Conservation (phyloP, 441 rosid species). For the Eutrema salsugineum region DNA sequence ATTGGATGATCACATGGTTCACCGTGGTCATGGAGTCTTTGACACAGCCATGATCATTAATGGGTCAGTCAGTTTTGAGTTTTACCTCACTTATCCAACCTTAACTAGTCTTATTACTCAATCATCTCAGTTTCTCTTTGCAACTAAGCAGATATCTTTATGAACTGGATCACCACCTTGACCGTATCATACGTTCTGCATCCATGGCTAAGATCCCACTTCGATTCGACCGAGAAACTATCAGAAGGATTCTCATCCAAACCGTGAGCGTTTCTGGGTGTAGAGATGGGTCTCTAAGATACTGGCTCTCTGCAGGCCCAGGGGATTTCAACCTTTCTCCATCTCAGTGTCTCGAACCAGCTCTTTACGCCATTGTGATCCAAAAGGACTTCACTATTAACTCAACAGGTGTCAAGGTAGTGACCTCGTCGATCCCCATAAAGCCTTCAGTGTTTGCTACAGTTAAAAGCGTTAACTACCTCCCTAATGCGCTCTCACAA, state of each 20-base stretch:
- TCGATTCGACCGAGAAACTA: slow-evolving; percentile 57
- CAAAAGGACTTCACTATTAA: slow-evolving; percentile 41
- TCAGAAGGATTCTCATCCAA: slow-evolving; percentile 61
- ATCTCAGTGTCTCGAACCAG: slow-evolving; percentile 51
- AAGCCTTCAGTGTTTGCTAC: slow-evolving; percentile 77
- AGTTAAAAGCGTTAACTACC: slow-evolving; percentile 83
- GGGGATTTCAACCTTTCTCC: slow-evolving; percentile 86
- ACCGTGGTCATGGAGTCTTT: slow-evolving; percentile 92
- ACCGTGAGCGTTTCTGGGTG: slow-evolving; percentile 72
- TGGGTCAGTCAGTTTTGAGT: slow-evolving; percentile 49
- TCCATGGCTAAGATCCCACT: slow-evolving; percentile 67
- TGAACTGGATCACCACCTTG: slow-evolving; percentile 88
- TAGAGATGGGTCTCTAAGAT: slow-evolving; percentile 65
- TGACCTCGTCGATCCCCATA: slow-evolving; percentile 67
- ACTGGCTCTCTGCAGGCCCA: slow-evolving; percentile 88
- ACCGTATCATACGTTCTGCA: slow-evolving; percentile 77
- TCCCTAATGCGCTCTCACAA: slow-evolving; percentile 82
- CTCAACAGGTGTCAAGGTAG: slow-evolving; percentile 58
- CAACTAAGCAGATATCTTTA: slow-evolving; percentile 49
- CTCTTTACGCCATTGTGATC: slow-evolving; percentile 73
- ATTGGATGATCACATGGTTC: slow-evolving; percentile 92
- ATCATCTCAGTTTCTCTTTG: not conserved
- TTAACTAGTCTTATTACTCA: not conserved
- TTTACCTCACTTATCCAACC: not conserved
- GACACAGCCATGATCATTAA: slow-evolving; percentile 80